These are phyloP conservation scores for Umbelopsis sp. DNA, from an alignment of 192 early-diverging fungal species.

Conservation along the genomic window DNA sequence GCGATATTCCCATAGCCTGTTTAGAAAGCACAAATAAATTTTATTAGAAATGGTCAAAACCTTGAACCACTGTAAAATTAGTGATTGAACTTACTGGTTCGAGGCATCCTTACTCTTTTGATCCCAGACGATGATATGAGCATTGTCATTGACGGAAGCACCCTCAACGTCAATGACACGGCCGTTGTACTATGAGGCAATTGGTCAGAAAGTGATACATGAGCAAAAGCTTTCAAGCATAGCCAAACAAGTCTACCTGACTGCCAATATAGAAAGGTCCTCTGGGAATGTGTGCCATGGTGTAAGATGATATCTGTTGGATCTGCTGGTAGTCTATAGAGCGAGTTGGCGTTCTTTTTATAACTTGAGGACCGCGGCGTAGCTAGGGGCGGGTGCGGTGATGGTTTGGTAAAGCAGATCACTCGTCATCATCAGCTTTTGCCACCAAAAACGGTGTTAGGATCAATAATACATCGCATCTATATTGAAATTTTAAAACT, in stretches of 20 bases:
- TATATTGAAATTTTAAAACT: not conserved
- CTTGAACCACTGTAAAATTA: too few species aligned
- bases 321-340: not conserved
- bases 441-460: not conserved
- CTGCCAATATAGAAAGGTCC: conserved; percentile 5
- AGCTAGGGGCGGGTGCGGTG: not conserved
- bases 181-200: not conserved
- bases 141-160: conserved; percentile 24
- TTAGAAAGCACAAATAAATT: not conserved
- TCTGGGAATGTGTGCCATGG: not conserved
- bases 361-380: not conserved
- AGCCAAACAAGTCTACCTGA: not conserved
- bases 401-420: not conserved
- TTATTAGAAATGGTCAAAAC: not conserved
- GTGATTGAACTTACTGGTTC: conserved; percentile 21
- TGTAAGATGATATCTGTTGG: not conserved
- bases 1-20: conserved; percentile 27
- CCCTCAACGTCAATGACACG: conserved; percentile 25
- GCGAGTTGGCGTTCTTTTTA: not conserved
- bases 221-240: too few species aligned
- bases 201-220: too few species aligned
- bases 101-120: conserved; percentile 9
- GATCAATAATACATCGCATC: not conserved
- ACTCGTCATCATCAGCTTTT: not conserved
- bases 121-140: conserved; percentile 23